These are phyloP conservation scores for Cicer cuneatum DNA, from an alignment of 306 rosid species.

Conservation along the genomic window DNA sequence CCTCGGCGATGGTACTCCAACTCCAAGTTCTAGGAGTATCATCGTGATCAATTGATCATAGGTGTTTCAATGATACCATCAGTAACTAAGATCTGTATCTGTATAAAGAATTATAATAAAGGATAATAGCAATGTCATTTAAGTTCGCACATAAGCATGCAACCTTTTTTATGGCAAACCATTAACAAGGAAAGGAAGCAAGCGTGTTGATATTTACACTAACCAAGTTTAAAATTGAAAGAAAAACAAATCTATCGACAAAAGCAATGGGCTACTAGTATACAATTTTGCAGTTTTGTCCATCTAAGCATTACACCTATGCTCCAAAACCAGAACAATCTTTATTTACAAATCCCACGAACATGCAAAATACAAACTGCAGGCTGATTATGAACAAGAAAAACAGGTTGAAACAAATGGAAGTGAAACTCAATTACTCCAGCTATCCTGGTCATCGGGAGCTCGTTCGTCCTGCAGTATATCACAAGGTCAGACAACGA, in stretches of 20 bases:
- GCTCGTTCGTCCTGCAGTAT: constrained; percentile 66
- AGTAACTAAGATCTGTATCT: too few relatives aligned
- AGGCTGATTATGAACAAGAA: constrained; percentile 1
- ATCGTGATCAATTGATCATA: too few relatives aligned
- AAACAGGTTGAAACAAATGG: background rate
- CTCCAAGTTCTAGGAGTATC: too few relatives aligned
- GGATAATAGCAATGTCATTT: background rate
- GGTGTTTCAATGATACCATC: too few relatives aligned
- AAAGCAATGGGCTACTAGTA: constrained; percentile 28
- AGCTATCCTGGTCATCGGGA: constrained; percentile 69
- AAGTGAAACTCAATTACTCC: constrained; percentile 69
- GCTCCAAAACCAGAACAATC: constrained; percentile 38
- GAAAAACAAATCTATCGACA: background rate
- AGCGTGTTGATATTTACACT: constrained; percentile 32
- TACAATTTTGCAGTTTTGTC: constrained; percentile 33
- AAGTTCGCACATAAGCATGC: background rate
- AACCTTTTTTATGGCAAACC: constrained; percentile 11
- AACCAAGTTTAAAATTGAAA: background rate
- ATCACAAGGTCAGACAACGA: constrained; percentile 47
- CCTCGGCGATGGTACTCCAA: too few relatives aligned
- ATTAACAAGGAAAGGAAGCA: constrained; percentile 31
- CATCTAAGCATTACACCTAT: constrained; percentile 10
- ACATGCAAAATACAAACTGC: constrained; percentile 29
- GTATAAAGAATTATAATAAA: background rate
- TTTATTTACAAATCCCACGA: constrained; percentile 38